Evolutionary conservation across 768 basidiomycete genomes (phyloP), one percentile per base, ranked within the genome.

Genomic region (Candolleomyces eurysporus): DNA sequence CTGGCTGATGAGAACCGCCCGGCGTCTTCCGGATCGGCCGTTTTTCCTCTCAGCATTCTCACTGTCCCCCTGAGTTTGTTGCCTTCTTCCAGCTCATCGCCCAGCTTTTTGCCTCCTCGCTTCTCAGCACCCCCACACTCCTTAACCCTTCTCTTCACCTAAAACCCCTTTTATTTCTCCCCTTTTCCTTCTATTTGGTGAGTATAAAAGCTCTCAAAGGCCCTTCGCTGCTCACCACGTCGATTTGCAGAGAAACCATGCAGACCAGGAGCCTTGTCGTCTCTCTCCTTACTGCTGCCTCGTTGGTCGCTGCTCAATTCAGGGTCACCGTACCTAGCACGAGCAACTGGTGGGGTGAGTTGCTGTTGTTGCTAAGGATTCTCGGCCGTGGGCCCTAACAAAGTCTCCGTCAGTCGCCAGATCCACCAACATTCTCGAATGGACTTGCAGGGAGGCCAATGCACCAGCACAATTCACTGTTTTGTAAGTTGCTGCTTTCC

Each of bases 341-440:
- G 2, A 56, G 72, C 64, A 67, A 73, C 8, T 89, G 87, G 87
- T 89, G 87, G 87, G 82, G 87, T 89, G 61, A 54, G 84, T 79
- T 9, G 48, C 11, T 21, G 58, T 50, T 40, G 56, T 51, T 16
- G 30, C 56, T 52, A 48, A 45, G 54, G 56, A 32, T 50, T 49
- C 5, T 31, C 36, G 43, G 26, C 19, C 48, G 1, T 11, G 48
- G 58, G 42, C 36, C 8, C 42, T 51, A 43, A 32, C 17, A 48
- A 36, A 17, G n/a, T 52, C 32, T 51, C 5, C 36, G 36, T 11
- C 66, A 90, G 89, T 90, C 59, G 79, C 83, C 10, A 63, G 77
- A 57, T 83, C 85, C 9, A 22, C 52, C n/a, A 90, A 90, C 70
- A 78, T 76, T n/a, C 66, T 90, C 48, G 65, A 72, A 2, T 90